Percentiles rank a stretch among this genome's conserved stretches.
These are phyloP conservation scores for Ramaria rubella DNA, from an alignment of 768 basidiomycete genomes.

Conservation along the genomic window DNA sequence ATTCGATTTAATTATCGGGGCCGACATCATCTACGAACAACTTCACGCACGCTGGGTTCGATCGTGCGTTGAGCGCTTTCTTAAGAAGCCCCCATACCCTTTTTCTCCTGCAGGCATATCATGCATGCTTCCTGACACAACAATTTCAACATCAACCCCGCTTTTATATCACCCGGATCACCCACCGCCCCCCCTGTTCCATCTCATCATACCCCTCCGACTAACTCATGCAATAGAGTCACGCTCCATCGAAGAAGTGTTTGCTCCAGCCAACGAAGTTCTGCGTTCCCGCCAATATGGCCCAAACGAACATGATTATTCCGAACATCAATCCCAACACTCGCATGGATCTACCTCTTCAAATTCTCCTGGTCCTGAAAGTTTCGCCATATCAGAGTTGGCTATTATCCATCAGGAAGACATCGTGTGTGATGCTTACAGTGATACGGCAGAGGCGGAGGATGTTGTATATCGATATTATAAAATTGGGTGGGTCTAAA, in stretches of 20 bases:
- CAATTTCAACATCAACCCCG: too few relatives aligned
- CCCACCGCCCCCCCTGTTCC: constrained; percentile 38
- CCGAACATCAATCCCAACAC: background rate
- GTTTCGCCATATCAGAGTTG: constrained; percentile 24
- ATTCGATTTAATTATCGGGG: constrained; percentile 47
- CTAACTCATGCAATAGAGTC: constrained; percentile 57
- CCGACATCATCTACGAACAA: constrained; percentile 50
- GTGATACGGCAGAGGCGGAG: constrained; percentile 32
- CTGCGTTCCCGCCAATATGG: background rate
- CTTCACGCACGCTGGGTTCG: constrained; percentile 43
- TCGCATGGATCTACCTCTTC: background rate
- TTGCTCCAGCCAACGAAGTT: constrained; percentile 25
- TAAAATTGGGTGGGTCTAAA: constrained; percentile 60
- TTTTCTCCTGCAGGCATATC: too few relatives aligned
- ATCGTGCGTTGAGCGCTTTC: constrained; percentile 32
- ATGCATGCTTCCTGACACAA: too few relatives aligned
- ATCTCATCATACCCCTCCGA: constrained; percentile 73
- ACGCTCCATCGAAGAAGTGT: constrained; percentile 48
- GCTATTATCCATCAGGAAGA: constrained; percentile 47
- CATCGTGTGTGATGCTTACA: constrained; percentile 46
- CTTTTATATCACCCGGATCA: too few relatives aligned
- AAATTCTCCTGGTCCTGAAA: background rate
- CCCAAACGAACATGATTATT: background rate
- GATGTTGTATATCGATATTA: constrained; percentile 69
- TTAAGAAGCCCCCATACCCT: constrained; percentile 23